Base-by-base conservation (phyloP, 2,329 filamentous ascomycete genomes). In the Aspergillus intermedius region DNA sequence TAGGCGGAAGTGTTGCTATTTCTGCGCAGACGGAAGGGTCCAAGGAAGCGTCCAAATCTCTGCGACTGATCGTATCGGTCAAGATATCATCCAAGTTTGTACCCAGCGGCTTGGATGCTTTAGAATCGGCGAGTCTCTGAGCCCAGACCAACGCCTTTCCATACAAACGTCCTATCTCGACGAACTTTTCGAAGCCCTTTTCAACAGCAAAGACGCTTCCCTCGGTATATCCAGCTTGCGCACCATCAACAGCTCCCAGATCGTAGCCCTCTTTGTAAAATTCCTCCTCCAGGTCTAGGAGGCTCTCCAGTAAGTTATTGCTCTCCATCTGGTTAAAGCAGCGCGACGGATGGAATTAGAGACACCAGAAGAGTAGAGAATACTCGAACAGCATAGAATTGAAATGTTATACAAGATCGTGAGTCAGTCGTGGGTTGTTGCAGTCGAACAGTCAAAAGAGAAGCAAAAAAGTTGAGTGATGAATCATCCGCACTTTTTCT, bases 101-200 rank as follows among this genome's bases (percentile, higher is more conserved):
- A 30, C 47, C 47, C 4, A 49, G 40, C 21, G 40, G 37, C 17
- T 57, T 54, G n/a, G 54, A 46, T 9, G 51, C 42, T n/a, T 60
- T 53, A 13, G 51, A 54, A 13, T 60, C 56, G 3, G 75, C 74
- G 9, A 90, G 69, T 47, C 90, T 78, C 51, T 87, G 86, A 10
- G 84, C 83, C 91, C 91, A 97, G n/a, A 97, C 77, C 21, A 87
- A 72, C 12, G 88, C 83, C 60, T 83, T 84, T 41, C 89, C 88
- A 59, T 91, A 85, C 28, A 97, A 70, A 50, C 79, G 78, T 2
- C 91, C 91, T 66, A 89, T 80, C 53, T 89, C 84, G 39, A 87
- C 65, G 62, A 94, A 96, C 71, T 95, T 97, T 60, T 95, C 88
- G 60, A 93, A 97, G 0, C 91, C 91, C 55, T 91, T 93, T 65